Percentiles rank a stretch among this genome's conserved stretches.
Conservation (phyloP, 2,329 filamentous ascomycete species). For the Alternaria dauci region DNA sequence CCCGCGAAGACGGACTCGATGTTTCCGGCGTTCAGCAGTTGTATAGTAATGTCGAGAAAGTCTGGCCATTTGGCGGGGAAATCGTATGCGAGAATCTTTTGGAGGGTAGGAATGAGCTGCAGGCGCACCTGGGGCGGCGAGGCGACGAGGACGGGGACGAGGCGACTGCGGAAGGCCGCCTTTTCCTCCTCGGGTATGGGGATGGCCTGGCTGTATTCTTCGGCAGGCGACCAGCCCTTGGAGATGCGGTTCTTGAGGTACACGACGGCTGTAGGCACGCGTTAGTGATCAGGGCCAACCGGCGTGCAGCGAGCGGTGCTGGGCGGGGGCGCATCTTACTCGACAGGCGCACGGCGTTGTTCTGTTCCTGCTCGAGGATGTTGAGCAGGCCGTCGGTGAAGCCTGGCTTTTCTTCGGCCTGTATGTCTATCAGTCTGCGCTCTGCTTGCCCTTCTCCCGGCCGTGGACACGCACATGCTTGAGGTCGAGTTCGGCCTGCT, state of each 20-base stretch:
- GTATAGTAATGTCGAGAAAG: slow-evolving; percentile 91
- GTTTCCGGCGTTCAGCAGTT: slow-evolving; percentile 86
- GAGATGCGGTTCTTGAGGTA: slow-evolving; percentile 98
- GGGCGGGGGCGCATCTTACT: slow-evolving; percentile 65
- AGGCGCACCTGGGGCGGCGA: slow-evolving; percentile 83
- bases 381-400: slow-evolving; percentile 92
- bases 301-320: not conserved
- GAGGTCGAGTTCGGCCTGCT: slow-evolving; percentile 80
- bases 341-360: slow-evolving; percentile 82
- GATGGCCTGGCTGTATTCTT: slow-evolving; percentile 76
- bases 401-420: slow-evolving; percentile 90
- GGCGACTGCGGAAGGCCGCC: slow-evolving; percentile 80
- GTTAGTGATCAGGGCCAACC: slow-evolving; percentile 30
- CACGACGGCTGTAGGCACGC: slow-evolving; percentile 74
- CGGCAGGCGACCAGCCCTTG: slow-evolving; percentile 83
- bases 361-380: slow-evolving; percentile 88
- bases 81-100: slow-evolving; percentile 95
- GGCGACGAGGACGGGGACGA: slow-evolving; percentile 86
- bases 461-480: slow-evolving; percentile 70
- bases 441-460: slow-evolving; percentile 18
- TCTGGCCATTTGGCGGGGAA: slow-evolving; percentile 94
- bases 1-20: slow-evolving; percentile 89
- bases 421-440: slow-evolving; percentile 35
- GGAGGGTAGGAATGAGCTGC: slow-evolving; percentile 91
- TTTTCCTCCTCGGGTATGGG: slow-evolving; percentile 91